Conservation (phyloP, 2,329 filamentous ascomycete species). For the Harringtonia aguacate region DNA sequence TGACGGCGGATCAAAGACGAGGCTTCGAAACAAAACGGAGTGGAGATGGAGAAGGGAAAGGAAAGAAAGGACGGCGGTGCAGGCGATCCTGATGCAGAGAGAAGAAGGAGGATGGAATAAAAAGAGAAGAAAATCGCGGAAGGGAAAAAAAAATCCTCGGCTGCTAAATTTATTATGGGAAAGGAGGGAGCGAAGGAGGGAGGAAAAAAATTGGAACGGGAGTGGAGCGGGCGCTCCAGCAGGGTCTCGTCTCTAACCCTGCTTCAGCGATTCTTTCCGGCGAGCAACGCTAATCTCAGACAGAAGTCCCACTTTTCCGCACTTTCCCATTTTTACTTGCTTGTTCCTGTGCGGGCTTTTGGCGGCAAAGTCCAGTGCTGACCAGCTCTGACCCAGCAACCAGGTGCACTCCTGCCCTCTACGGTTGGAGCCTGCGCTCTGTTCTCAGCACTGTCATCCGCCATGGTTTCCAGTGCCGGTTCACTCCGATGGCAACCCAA, state of each 20-base stretch:
- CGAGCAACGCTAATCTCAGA: slow-evolving; percentile 15
- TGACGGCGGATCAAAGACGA: slow-evolving; percentile 34
- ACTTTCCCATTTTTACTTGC: not conserved
- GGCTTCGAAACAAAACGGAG: slow-evolving; percentile 26
- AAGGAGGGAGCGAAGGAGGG: not conserved
- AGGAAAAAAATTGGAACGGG: slow-evolving; percentile 1
- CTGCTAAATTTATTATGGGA: slow-evolving; percentile 5
- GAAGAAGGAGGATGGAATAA: slow-evolving; percentile 15
- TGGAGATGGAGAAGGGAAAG: slow-evolving; percentile 26
- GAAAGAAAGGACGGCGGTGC: slow-evolving; percentile 9
- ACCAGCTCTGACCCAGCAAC: slow-evolving; percentile 9
- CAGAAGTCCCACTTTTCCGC: slow-evolving; percentile 1
- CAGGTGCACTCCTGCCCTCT: no score
- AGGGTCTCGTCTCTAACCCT: slow-evolving; percentile 23
- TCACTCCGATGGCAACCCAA: slow-evolving; percentile 1
- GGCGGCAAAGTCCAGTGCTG: not conserved
- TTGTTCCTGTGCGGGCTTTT: no score
- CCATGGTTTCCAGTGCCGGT: no score
- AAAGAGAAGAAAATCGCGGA: slow-evolving; percentile 23
- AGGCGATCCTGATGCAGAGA: slow-evolving; percentile 11
- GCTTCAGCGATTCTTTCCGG: slow-evolving; percentile 41
- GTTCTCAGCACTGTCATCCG: no score
- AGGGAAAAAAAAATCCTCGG: slow-evolving; percentile 12
- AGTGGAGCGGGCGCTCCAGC: not conserved
- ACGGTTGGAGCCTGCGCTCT: no score